These are phyloP conservation scores for Penicillium sp. DNA, from an alignment of 2,329 filamentous ascomycete genomes.

Conservation along the genomic window DNA sequence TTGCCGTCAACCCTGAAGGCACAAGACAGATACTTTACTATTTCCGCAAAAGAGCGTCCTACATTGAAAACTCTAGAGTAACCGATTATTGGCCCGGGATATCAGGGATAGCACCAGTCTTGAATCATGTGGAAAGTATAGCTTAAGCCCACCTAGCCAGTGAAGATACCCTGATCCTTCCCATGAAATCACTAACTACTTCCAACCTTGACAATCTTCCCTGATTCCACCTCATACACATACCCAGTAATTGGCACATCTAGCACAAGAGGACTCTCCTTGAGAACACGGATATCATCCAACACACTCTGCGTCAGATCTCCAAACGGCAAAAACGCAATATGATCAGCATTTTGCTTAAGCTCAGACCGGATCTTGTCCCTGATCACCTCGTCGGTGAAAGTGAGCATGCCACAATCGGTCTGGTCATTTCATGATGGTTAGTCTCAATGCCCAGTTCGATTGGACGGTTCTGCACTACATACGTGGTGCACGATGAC, in stretches of 20 bases:
- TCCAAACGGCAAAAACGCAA: constrained; percentile 67
- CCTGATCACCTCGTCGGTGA: constrained; percentile 64
- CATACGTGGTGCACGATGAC: constrained; percentile 57
- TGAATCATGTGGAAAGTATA: background rate
- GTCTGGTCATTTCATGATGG: constrained; percentile 42
- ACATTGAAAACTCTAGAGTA: too few relatives aligned
- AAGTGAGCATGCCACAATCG: constrained; percentile 70
- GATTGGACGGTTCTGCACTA: background rate
- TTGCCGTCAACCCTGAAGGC: too few relatives aligned
- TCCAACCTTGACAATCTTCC: constrained; percentile 57
- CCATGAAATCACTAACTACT: background rate
- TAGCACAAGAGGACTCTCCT: constrained; percentile 60
- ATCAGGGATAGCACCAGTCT: background rate
- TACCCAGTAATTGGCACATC: constrained; percentile 69
- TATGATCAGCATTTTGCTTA: constrained; percentile 48
- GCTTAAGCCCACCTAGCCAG: background rate
- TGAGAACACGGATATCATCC: constrained; percentile 67
- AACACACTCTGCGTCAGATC: constrained; percentile 62
- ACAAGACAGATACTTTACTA: too few relatives aligned
- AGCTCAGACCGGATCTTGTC: constrained; percentile 60
- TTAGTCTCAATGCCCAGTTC: background rate
- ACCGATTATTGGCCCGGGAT: background rate
- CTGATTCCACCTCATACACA: constrained; percentile 77
- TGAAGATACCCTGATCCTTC: background rate
- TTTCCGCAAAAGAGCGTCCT: too few relatives aligned